phyloP scores from a whole-genome alignment of 2,329 filamentous ascomycete species.

The Pseudogymnoascus sp. region DNA sequence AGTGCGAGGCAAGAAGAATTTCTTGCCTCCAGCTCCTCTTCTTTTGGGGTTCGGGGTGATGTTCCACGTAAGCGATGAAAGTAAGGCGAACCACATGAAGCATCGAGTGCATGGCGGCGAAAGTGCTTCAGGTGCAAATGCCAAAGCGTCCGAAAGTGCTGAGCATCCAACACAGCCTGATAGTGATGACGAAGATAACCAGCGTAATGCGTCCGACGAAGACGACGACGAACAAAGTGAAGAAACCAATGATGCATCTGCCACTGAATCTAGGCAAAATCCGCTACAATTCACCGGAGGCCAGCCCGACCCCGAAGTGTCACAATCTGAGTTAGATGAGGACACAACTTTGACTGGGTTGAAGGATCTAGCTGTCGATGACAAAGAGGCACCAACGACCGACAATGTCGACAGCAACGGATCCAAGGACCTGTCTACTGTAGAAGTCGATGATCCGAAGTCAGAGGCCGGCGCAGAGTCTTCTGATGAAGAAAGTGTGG shows the following conservation, averaged over 20 bases:
- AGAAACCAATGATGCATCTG: conserved; percentile 24
- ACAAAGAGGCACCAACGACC: conserved; percentile 13
- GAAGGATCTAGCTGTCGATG: not conserved
- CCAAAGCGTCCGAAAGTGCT: not conserved
- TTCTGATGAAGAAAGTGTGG: conserved; percentile 21
- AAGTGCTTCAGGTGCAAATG: not conserved
- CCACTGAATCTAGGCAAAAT: conserved; percentile 15
- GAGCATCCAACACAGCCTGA: not conserved
- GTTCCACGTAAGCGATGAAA: conserved; percentile 84
- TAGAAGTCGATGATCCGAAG: conserved; percentile 32
- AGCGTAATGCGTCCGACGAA: conserved; percentile 21
- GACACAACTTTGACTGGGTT: conserved; percentile 21
- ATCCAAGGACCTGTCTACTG: not conserved
- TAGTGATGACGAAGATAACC: conserved; percentile 13
- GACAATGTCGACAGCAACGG: not conserved
- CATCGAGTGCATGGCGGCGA: conserved; percentile 49
- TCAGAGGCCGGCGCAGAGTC: conserved; percentile 20
- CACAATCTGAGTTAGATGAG: conserved; percentile 23
- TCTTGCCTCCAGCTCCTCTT: conserved; percentile 76
- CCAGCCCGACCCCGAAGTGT: conserved; percentile 14
- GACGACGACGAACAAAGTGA: conserved; percentile 24
- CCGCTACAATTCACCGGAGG: not conserved
- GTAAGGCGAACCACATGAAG: conserved; percentile 70
- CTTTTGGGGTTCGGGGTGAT: conserved; percentile 80
- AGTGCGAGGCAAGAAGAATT: conserved; percentile 82